Evolutionary conservation across 1,284 basidiomycete species (phyloP).

Genomic region (Flammula alnicola): DNA sequence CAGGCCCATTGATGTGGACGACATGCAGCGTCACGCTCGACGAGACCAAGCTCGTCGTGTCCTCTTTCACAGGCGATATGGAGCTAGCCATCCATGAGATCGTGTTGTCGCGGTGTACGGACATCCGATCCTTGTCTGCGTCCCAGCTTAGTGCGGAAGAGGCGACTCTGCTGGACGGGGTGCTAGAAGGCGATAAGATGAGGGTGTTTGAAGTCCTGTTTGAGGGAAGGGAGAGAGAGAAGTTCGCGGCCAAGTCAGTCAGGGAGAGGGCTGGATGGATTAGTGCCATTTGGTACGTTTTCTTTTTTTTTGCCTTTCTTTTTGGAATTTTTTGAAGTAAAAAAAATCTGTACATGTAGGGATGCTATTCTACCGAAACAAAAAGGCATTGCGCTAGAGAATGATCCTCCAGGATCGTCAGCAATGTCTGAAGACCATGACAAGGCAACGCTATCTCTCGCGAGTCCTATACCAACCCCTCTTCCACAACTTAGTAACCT

Average conservation of each 20-base stretch:
- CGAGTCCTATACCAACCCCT: conserved; percentile 25
- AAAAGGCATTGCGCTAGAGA: conserved; percentile 15
- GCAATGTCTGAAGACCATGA: not conserved
- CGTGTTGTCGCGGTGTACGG: conserved; percentile 54
- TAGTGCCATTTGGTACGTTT: conserved; percentile 66
- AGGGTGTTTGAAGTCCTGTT: conserved; percentile 70
- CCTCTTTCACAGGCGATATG: conserved; percentile 36
- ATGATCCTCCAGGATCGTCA: not conserved
- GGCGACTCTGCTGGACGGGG: conserved; percentile 40
- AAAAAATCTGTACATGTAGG: conserved; percentile 48
- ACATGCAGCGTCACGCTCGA: conserved; percentile 56
- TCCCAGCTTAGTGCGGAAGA: conserved; percentile 41
- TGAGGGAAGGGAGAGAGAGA: conserved; percentile 53
- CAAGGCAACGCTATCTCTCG: conserved; percentile 11
- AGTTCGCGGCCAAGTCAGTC: conserved; percentile 63
- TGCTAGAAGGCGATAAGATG: conserved; percentile 37
- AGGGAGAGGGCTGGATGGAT: conserved; percentile 72
- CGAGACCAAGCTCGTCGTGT: conserved; percentile 49
- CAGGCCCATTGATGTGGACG: conserved; percentile 48
- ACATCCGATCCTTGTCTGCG: conserved; percentile 61
- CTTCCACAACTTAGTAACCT: conserved; percentile 21
- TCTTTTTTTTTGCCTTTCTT: not conserved
- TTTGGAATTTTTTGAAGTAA: conserved; percentile 1
- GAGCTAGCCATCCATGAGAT: conserved; percentile 47
- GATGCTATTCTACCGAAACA: conserved; percentile 57